Evolutionary conservation across 179 eudicot species (phyloP).

Genomic region (Actinidia chinensis): DNA sequence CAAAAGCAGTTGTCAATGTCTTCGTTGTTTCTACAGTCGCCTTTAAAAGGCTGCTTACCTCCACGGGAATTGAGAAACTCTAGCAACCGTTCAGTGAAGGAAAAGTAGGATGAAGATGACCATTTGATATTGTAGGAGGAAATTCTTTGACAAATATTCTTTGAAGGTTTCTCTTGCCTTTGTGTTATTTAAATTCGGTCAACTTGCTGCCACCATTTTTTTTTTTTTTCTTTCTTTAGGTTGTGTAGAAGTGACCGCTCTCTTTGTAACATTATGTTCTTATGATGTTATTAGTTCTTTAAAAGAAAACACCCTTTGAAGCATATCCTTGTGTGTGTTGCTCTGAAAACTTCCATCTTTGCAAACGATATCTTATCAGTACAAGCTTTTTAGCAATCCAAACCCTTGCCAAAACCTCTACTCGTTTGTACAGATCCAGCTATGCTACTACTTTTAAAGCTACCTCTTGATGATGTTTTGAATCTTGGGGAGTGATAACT

Average conservation of each 20-base stretch:
- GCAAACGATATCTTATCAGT: too few species aligned
- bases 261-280: not conserved
- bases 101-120: conserved; percentile 23
- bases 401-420: too few species aligned
- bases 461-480: too few species aligned
- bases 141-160: not conserved
- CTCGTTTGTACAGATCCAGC: too few species aligned
- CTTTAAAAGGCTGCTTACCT: conserved; percentile 72
- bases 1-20: conserved; percentile 78
- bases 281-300: not conserved
- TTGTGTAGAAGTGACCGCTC: not conserved
- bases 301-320: not conserved
- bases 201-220: not conserved
- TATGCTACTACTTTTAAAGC: too few species aligned
- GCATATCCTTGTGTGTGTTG: too few species aligned
- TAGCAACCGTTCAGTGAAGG: conserved; percentile 39
- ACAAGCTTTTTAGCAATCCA: too few species aligned
- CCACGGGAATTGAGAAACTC: conserved; percentile 56
- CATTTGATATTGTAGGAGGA: not conserved
- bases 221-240: not conserved
- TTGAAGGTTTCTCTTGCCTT: conserved; percentile 4
- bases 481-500: too few species aligned
- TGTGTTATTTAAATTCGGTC: not conserved
- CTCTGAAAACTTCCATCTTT: too few species aligned
- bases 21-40: conserved; percentile 74